Base-by-base conservation (phyloP, 805 yeast species). In the Candida gorgasii region DNA sequence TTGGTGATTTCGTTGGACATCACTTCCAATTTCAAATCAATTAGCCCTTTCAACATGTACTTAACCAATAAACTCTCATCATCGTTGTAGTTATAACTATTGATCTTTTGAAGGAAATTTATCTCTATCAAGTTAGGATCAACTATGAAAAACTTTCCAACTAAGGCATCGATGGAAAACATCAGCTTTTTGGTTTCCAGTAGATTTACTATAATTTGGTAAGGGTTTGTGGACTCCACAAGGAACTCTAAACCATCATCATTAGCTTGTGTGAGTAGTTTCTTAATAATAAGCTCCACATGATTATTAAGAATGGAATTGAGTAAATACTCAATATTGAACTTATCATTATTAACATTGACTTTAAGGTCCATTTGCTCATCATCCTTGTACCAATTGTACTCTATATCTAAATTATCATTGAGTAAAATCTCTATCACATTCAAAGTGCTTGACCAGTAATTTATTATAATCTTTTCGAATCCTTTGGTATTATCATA, bases 301-400 rank as follows among this genome's bases (percentile, higher is more conserved):
- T 69, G 76, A 40, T 63, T 65, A 49, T 67, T 68, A 32, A 67
- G 59, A 22, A 68, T 56, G n/a, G 58, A 51, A 39, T 59, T 65
- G 36, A 70, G 47, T 16, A 67, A 59, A 35, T 55, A 52, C 36
- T 69, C 73, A 26, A 67, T 56, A 39, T 65, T 63, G 45, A 69
- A 54, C 30, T 64, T 69, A 16, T 55, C 60, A 44, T 45, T 43
- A 30, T 44, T 36, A 8, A 46, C 35, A 8, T 39, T 42, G 29
- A 41, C 63, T n/a, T 55, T 54, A 29, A 50, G 41, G 7, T 52
- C 42, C 14, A 49, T 50, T 40, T 73, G 66, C 17, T 58, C 57
- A 1, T 84, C 84, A 50, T 82, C 82, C 47, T 77, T 76, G 48
- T 72, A 75, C 90, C 90, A 84, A 45, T 80, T 67, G 52, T 76